phyloP scores from a whole-genome alignment of 306 rosid genomes.

The Cyamopsis tetragonoloba region DNA sequence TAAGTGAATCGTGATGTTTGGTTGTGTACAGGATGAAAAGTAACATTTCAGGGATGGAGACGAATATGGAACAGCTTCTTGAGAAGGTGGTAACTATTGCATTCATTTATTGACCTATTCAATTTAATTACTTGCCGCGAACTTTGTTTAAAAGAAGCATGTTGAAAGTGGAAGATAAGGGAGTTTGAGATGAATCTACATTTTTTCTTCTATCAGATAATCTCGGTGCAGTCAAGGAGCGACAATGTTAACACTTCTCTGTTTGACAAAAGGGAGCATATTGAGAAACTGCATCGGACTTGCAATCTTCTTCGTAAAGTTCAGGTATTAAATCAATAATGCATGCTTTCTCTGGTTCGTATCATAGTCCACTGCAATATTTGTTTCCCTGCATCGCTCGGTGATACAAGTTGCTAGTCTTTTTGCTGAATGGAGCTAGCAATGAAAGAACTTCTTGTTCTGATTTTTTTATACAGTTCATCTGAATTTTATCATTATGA shows the following conservation, averaged over 20 bases:
- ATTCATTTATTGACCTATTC: not conserved
- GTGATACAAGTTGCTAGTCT: not conserved
- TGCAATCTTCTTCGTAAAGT: slow-evolving; percentile 92
- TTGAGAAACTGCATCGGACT: slow-evolving; percentile 80
- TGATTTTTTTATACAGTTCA: not conserved
- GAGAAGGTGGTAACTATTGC: slow-evolving; percentile 65
- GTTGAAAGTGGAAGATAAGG: not conserved
- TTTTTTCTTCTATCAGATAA: slow-evolving; percentile 47
- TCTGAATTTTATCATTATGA: not conserved
- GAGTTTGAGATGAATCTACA: slow-evolving; percentile 3
- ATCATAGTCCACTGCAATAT: not conserved
- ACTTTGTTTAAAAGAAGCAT: not conserved
- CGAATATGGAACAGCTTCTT: slow-evolving; percentile 88
- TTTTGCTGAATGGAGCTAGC: slow-evolving; percentile 4
- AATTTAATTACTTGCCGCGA: not conserved
- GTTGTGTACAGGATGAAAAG: slow-evolving; percentile 73
- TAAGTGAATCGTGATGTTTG: not conserved
- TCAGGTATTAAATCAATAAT: slow-evolving; percentile 49
- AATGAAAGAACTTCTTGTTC: not conserved
- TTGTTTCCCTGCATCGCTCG: not conserved
- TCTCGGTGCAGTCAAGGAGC: slow-evolving; percentile 93
- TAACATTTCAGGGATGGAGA: slow-evolving; percentile 89
- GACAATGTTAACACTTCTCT: slow-evolving; percentile 77
- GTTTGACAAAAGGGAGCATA: slow-evolving; percentile 82
- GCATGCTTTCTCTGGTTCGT: not conserved